Percentiles rank a stretch among this genome's conserved stretches.
Evolutionary conservation across 2,329 filamentous ascomycete species (phyloP).

Genomic region (Colletotrichum eremochloae): DNA sequence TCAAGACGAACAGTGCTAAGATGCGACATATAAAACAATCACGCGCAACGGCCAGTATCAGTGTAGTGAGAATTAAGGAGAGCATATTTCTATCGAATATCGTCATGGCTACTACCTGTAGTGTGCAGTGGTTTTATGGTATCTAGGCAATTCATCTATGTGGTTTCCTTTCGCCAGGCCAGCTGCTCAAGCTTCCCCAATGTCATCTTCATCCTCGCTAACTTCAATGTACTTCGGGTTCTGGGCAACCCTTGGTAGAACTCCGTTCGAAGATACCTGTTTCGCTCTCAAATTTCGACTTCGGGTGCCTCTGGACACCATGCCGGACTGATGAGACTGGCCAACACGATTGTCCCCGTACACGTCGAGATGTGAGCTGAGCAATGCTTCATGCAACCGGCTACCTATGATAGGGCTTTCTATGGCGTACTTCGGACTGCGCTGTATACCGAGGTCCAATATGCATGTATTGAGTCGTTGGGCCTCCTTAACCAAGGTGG

Average conservation of each 20-base stretch:
- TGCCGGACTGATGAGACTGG: background rate
- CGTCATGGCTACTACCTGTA: background rate
- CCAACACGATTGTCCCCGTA: conserved; percentile 8
- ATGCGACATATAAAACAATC: background rate
- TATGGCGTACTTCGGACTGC: background rate
- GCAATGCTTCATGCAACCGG: conserved; percentile 5
- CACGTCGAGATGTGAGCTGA: conserved; percentile 3
- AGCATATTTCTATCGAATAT: background rate
- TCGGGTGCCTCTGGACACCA: conserved; percentile 14
- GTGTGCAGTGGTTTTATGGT: background rate
- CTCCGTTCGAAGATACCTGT: background rate
- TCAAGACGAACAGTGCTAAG: too few relatives aligned
- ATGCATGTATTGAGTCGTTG: background rate
- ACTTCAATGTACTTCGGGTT: conserved; percentile 1
- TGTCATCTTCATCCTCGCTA: background rate
- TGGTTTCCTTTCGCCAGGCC: too few relatives aligned
- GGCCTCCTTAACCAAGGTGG: background rate
- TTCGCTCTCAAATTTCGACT: conserved; percentile 4
- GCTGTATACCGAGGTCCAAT: background rate
- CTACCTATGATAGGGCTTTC: background rate
- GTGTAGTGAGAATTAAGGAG: background rate
- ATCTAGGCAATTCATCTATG: background rate
- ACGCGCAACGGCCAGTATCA: background rate
- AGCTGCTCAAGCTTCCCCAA: background rate
- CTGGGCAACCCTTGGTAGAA: background rate